A percentile compares a stretch with the other conserved stretches of the same genome.
phyloP scores from a whole-genome alignment of 192 early-diverging fungal genomes.

The Entophlyctis luteolus region DNA sequence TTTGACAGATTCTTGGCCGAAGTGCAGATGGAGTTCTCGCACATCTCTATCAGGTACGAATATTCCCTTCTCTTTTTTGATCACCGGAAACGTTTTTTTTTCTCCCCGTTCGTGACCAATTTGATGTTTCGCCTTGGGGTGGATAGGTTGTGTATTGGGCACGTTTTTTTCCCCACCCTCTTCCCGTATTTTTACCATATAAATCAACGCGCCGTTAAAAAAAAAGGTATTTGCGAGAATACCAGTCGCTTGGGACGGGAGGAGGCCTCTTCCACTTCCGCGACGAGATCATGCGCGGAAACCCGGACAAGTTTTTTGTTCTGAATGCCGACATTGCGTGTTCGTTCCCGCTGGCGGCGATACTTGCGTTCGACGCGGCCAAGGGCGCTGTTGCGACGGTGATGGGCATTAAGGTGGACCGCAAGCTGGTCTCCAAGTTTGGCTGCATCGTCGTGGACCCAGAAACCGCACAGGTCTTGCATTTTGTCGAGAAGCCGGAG shows the following conservation, averaged over 20 bases:
- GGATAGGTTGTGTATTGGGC: not conserved
- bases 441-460: slow-evolving; percentile 89
- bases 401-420: slow-evolving; percentile 80
- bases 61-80: not conserved
- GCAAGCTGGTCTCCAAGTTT: slow-evolving; percentile 76
- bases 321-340: slow-evolving; percentile 96
- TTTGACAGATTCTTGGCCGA: slow-evolving; percentile 86
- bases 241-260: slow-evolving; percentile 92
- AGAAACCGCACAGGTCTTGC: slow-evolving; percentile 84
- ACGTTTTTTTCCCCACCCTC: not conserved
- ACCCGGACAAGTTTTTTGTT: slow-evolving; percentile 90
- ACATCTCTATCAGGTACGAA: slow-evolving; percentile 74
- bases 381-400: slow-evolving; percentile 83
- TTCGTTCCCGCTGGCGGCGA: slow-evolving; percentile 83
- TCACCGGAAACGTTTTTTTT: not conserved
- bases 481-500: slow-evolving; percentile 99
- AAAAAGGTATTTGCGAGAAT: slow-evolving; percentile 91
- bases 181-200: not conserved
- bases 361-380: slow-evolving; percentile 79
- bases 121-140: not conserved
- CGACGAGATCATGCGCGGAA: slow-evolving; percentile 89
- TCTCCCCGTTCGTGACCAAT: not conserved
- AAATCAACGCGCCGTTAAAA: not conserved
- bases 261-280: slow-evolving; percentile 98
- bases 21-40: slow-evolving; percentile 81